Conservation (phyloP, 192 early-diverging fungal genomes). For the Coemansia sp. region DNA sequence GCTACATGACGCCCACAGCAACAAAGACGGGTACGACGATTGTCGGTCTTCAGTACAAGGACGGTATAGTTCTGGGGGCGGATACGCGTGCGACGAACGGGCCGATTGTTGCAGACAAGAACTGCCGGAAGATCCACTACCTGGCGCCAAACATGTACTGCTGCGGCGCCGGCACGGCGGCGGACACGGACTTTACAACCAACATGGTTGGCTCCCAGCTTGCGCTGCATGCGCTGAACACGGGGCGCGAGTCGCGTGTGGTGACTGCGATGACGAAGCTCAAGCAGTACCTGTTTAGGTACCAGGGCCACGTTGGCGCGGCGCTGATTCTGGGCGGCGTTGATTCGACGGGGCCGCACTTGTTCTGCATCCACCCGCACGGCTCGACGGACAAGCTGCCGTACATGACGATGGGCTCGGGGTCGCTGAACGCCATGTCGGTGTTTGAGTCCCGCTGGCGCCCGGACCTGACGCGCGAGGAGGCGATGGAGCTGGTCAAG, state of each 20-base stretch:
- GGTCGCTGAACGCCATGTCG: slow-evolving; percentile 93
- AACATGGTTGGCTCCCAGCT: slow-evolving; percentile 89
- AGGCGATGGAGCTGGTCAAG: slow-evolving; percentile 85
- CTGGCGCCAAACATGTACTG: slow-evolving; percentile 98
- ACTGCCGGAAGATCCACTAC: slow-evolving; percentile 99
- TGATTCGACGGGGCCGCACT: slow-evolving; percentile 85
- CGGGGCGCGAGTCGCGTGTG: slow-evolving; percentile 84
- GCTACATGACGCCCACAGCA: slow-evolving; percentile 73
- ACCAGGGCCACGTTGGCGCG: slow-evolving; percentile 95
- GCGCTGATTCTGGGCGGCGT: slow-evolving; percentile 92
- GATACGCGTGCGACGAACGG: slow-evolving; percentile 96
- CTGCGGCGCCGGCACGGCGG: slow-evolving; percentile 98
- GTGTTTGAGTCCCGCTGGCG: slow-evolving; percentile 90
- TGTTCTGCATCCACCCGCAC: slow-evolving; percentile 91
- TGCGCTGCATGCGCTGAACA: slow-evolving; percentile 88
- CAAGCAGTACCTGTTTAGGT: slow-evolving; percentile 95
- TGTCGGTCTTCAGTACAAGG: slow-evolving; percentile 91
- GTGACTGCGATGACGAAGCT: slow-evolving; percentile 95
- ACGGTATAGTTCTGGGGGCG: slow-evolving; percentile 91
- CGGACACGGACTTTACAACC: slow-evolving; percentile 96
- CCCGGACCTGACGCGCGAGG: slow-evolving; percentile 78
- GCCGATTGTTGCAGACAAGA: slow-evolving; percentile 97
- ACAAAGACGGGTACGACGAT: slow-evolving; percentile 98
- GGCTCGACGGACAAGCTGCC: slow-evolving; percentile 96
- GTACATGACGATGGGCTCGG: slow-evolving; percentile 95